These are phyloP conservation scores for Filobasidium floriforme DNA, from an alignment of 768 basidiomycete species.

Conservation along the genomic window DNA sequence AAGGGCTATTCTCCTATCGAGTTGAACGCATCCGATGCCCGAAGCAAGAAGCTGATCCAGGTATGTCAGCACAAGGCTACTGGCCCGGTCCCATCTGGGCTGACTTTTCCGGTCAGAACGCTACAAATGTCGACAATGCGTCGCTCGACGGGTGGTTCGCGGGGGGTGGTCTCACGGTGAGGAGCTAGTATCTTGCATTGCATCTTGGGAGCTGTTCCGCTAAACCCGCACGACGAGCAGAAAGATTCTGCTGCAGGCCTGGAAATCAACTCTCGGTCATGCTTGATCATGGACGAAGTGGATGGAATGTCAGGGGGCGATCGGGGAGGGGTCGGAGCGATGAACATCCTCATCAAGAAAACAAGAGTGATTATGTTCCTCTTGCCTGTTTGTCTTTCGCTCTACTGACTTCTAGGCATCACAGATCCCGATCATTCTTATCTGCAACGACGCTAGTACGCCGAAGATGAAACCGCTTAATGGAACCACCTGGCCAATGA, in stretches of 20 bases:
- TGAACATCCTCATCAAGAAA: conserved; percentile 87
- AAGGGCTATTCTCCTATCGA: conserved; percentile 89
- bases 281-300: conserved; percentile 98
- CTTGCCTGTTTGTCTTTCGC: background rate
- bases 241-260: conserved; percentile 64
- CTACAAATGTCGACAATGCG: conserved; percentile 80
- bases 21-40: conserved; percentile 86
- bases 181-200: conserved; percentile 2
- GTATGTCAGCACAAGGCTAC: conserved; percentile 46
- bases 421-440: conserved; percentile 93
- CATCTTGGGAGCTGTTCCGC: background rate
- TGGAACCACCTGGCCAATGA: conserved; percentile 62
- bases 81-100: background rate
- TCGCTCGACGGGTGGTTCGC: conserved; percentile 72
- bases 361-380: conserved; percentile 57
- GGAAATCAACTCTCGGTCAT: conserved; percentile 66
- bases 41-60: conserved; percentile 96
- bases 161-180: conserved; percentile 31
- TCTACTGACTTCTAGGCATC: background rate
- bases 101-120: conserved; percentile 52
- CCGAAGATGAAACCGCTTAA: conserved; percentile 84
- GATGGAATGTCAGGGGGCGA: conserved; percentile 99
- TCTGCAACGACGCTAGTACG: conserved; percentile 81
- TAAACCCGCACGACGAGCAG: background rate
- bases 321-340: conserved; percentile 87